A percentile compares a stretch with the other conserved stretches of the same genome.
These are phyloP conservation scores for Gossypium laxum DNA, from an alignment of 441 rosid species.

Conservation along the genomic window DNA sequence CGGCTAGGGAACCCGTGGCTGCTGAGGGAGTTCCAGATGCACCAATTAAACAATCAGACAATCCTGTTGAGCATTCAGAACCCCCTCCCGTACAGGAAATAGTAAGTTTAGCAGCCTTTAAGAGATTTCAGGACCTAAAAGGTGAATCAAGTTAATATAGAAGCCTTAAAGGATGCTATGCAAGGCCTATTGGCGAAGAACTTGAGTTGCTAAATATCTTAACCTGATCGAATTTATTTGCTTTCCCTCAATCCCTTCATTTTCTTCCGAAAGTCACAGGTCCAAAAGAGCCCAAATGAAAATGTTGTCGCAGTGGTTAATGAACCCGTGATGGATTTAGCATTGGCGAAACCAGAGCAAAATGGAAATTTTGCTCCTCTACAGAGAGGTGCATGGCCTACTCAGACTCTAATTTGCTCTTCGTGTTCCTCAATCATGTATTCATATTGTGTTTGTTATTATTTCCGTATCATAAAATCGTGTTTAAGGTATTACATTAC, in stretches of 20 bases:
- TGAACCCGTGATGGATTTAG: slow-evolving; percentile 29
- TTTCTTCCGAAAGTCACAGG: slow-evolving; percentile 19
- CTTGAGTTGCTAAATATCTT: neutral
- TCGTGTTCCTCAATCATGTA: neutral
- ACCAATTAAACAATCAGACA: slow-evolving; percentile 12
- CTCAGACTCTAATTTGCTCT: neutral
- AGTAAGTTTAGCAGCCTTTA: slow-evolving; percentile 24
- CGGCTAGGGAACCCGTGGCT: slow-evolving; percentile 27
- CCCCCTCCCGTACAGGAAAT: slow-evolving; percentile 25
- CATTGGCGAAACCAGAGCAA: slow-evolving; percentile 31
- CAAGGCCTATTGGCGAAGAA: neutral
- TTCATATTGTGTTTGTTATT: neutral
- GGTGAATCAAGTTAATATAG: neutral
- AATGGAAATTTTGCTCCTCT: slow-evolving; percentile 26
- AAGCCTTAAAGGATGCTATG: neutral
- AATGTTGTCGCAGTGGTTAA: slow-evolving; percentile 25
- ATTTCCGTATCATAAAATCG: neutral
- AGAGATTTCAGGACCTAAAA: slow-evolving; percentile 10
- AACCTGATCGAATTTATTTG: neutral
- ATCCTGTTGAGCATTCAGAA: slow-evolving; percentile 10
- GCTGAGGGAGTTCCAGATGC: slow-evolving; percentile 19
- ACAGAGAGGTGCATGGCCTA: slow-evolving; percentile 27
- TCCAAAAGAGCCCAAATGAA: slow-evolving; percentile 1
- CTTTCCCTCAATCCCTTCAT: neutral
- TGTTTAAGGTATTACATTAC: neutral